Base-by-base conservation (phyloP, 768 basidiomycete species). In the Xerocomellus amylosporus region DNA sequence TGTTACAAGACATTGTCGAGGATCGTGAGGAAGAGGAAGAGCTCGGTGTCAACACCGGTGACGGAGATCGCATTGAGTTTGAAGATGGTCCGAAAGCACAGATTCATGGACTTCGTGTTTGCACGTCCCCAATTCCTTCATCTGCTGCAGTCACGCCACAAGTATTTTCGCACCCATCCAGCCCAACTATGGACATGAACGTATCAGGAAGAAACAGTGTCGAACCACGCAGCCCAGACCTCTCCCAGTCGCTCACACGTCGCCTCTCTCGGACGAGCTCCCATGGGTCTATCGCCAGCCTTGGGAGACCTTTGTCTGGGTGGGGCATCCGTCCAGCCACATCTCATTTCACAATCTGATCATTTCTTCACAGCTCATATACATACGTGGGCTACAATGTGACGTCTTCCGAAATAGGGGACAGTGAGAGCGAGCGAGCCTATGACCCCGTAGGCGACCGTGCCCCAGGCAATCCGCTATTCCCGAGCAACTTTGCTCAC, bases 401-500 rank as follows among this genome's bases (percentile, higher is more conserved):
- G 28, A n/a, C 55, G 22, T 55, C 56, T 38, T 66, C 64, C 3
- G 67, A 67, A 37, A 37, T 52, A 0, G 68, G 68, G 42, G 70
- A 70, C 44, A 60, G 28, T 19, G 70, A 68, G 39, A 62, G 52
- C 39, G 68, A 70, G n/a, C 63, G 56, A 12, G 64, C 69, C 13
- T 81, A 83, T 62, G 74, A 82, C 64, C 70, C 77, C 4, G 72
- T 80, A n/a, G 80, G 78, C 9, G 88, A 90, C 59, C 78, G 89
- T 6, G 77, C 74, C 1, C 84, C 86, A 2, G 91, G 89, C 0
- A 81, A 85, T 59, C 91, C 90, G 14, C 72, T 93, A 8, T 95
- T 95, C 74, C 88, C 89, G 4, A 86, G 82, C 59, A 89, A 82
- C 65, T 95, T 93, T 70, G 82, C 88, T 31, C 79, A 80, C 51